Evolutionary conservation across 371 early-diverging fungal species (phyloP), one percentile per base, ranked within the genome.

Genomic region (Capillidium heterosporum): DNA sequence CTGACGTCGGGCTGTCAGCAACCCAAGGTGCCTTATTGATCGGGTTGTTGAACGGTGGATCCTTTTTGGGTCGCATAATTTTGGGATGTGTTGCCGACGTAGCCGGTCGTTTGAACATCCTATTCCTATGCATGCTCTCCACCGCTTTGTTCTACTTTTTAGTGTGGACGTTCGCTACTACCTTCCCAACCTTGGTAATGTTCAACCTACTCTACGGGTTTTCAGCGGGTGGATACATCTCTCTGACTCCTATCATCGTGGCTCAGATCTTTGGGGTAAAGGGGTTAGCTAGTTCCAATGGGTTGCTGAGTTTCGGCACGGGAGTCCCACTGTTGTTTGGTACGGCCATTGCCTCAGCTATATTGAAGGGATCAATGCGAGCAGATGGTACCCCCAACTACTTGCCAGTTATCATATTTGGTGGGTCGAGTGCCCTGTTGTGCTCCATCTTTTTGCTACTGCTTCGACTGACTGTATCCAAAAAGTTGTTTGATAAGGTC

Each of bases 51-150:
- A 80, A 74, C 47, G 77, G 69, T 19, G 68, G 68, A 3, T 74
- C 77, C 0, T 82, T 80, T 0, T 56, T 81, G 4, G 83, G 83
- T 2, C 77, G 87, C 49, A 62, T 87, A 35, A 58, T 72, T 11
- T 65, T 78, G 21, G 87, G 86, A 4, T 63, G 68, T 32, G 60
- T 72, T 40, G 77, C 78, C 17, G 82, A 81, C 44, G 59, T 57
- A 19, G 61, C 79, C 28, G 88, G 88, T 1, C 72, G 74, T 32
- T 63, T 84, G 60, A 77, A 77, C 54, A 65, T 71, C 0, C 62
- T 75, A n/a, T 58, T 63, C 10, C 41, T 71, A 3, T 17, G 41
- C 8, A 75, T 76, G 46, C 61, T 77, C 0, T 54, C 67, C 29
- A 48, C 71, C 1, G 70, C 77, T 19, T 63, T 76, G 2, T 54